Base-by-base conservation (phyloP, 176 grass and related monocot species). In the Eleusine indica region DNA sequence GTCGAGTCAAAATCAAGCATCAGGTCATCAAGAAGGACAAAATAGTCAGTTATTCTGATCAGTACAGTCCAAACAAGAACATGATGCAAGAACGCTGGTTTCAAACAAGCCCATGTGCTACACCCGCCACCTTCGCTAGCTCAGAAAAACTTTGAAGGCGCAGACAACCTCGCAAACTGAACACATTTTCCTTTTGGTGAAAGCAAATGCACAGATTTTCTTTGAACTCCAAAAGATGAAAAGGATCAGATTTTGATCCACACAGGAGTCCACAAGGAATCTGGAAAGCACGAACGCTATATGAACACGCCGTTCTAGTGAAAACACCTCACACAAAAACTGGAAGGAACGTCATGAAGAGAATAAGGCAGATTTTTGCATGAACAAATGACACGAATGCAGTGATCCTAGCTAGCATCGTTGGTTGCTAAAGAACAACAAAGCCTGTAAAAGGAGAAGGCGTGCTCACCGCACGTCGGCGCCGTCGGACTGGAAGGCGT, bases 401-500 rank as follows among this genome's bases (percentile, higher is more conserved):
- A 40, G 66, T 4, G 11, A 65, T 9, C 9, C 63, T 73, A 75
- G 25, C 62, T 28, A 69, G 65, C 71, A 21, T 29, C 60, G 68
- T 47, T 41, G 66, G 48, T 17, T 28, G 66, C 10, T 51, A 44
- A 21, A 69, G 12, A 35, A 39, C 28, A 56, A 18, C 5, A 17
- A 64, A 22, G 13, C 64, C 13, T 6, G 15, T 11, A 38, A 14
- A 10, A 21, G 1, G 3, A 77, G 40, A 78, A 10, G 19, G 3
- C 17, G 22, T 61, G 30, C 86, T 90, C 28, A 99, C 97, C 93
- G 90, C 73, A 89, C 91, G 87, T 96, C 90, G 81, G 82, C 80
- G 38, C 89, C 91, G 41, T 92, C 92, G 62, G 93, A 99, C 68
- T 92, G 91, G 90, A 99, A 94, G 62, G 89, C 90, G 29, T 96